A percentile compares a stretch with the other conserved stretches of the same genome.
phyloP scores from a whole-genome alignment of 495 filamentous ascomycete species.

The Aspergillus saccharolyticus region DNA sequence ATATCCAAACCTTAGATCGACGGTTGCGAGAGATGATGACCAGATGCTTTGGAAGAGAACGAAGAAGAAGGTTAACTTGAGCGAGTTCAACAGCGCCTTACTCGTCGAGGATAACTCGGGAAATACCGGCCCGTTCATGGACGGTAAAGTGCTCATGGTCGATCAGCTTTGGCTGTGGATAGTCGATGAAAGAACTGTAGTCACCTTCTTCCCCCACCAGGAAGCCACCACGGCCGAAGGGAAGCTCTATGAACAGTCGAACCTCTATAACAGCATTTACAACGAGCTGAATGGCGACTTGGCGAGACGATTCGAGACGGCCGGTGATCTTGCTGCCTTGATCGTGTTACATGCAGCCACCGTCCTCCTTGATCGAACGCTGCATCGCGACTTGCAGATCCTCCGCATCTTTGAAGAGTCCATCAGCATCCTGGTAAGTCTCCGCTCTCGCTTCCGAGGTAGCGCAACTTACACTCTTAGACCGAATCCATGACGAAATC shows the following conservation, averaged over 20 bases:
- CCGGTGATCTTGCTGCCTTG: slow-evolving; percentile 57
- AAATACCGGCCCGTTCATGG: slow-evolving; percentile 33
- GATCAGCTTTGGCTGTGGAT: slow-evolving; percentile 69
- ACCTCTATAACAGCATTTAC: slow-evolving; percentile 59
- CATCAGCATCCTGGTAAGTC: slow-evolving; percentile 53
- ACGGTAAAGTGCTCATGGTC: slow-evolving; percentile 63
- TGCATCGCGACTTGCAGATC: slow-evolving; percentile 57
- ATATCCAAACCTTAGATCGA: slow-evolving; percentile 58
- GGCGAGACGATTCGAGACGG: slow-evolving; percentile 58
- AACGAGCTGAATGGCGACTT: slow-evolving; percentile 66
- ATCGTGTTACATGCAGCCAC: slow-evolving; percentile 58
- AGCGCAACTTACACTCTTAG: slow-evolving; percentile 24
- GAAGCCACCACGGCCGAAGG: slow-evolving; percentile 45
- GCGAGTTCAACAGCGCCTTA: slow-evolving; percentile 20
- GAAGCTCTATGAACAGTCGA: slow-evolving; percentile 55
- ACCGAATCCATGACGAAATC: slow-evolving; percentile 60
- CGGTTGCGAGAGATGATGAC: slow-evolving; percentile 58
- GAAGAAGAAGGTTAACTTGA: slow-evolving; percentile 34
- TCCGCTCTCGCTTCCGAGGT: background rate
- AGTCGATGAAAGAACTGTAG: slow-evolving; percentile 53
- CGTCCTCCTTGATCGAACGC: slow-evolving; percentile 54
- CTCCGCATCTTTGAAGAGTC: slow-evolving; percentile 66
- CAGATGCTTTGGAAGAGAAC: slow-evolving; percentile 70
- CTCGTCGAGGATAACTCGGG: slow-evolving; percentile 16
- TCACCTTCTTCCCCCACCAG: slow-evolving; percentile 54